Evolutionary conservation across 1,284 basidiomycete species (phyloP).

Genomic region (Sporisorium scitamineum): DNA sequence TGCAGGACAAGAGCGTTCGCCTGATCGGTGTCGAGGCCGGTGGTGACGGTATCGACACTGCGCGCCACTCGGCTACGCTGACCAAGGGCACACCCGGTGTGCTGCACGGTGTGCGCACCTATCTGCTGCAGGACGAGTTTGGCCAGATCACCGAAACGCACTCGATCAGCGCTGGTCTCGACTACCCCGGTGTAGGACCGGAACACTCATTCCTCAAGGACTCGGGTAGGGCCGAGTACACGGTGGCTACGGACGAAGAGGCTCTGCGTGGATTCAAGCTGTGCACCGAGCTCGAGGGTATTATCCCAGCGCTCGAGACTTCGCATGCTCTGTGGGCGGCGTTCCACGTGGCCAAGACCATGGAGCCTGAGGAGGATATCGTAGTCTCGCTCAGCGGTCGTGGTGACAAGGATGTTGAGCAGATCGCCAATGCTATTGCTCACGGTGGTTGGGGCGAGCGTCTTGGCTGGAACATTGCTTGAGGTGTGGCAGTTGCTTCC

Average conservation of each 20-base stretch:
- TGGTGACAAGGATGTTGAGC: conserved; percentile 94
- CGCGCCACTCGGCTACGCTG: conserved; percentile 90
- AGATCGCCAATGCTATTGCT: conserved; percentile 77
- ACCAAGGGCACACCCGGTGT: conserved; percentile 91
- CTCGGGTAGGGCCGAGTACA: conserved; percentile 90
- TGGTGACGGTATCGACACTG: conserved; percentile 84
- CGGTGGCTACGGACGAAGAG: conserved; percentile 91
- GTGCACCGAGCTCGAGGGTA: conserved; percentile 92
- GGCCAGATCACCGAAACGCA: conserved; percentile 98
- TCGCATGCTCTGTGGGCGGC: conserved; percentile 95
- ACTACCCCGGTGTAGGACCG: conserved; percentile 83
- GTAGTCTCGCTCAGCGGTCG: conserved; percentile 80
- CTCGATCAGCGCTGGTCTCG: conserved; percentile 92
- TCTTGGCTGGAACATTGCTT: conserved; percentile 63
- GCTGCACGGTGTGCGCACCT: conserved; percentile 94
- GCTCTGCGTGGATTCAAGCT: conserved; percentile 91
- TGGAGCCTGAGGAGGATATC: conserved; percentile 86
- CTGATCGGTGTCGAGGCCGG: conserved; percentile 68
- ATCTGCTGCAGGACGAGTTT: conserved; percentile 85
- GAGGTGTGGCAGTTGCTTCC: not conserved
- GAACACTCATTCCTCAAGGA: conserved; percentile 98
- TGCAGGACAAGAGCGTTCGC: conserved; percentile 60
- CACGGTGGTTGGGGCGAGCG: conserved; percentile 64
- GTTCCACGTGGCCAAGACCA: conserved; percentile 83
- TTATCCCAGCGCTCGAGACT: conserved; percentile 96